A percentile compares a stretch with the other conserved stretches of the same genome.
phyloP scores from a whole-genome alignment of 176 grass and related monocot genomes.

The Secale cereale region DNA sequence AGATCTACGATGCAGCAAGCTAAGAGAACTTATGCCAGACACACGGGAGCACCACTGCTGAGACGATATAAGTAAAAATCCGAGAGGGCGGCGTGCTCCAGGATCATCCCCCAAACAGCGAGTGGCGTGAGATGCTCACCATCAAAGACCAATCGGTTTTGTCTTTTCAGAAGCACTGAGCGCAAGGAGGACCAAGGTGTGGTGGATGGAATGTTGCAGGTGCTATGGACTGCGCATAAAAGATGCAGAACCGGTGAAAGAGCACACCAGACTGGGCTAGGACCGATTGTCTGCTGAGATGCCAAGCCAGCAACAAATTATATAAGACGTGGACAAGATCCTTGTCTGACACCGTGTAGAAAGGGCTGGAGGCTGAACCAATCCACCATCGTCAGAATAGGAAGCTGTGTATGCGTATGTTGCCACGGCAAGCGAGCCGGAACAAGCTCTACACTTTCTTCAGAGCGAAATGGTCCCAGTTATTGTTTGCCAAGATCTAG shows the following conservation, averaged over 20 bases:
- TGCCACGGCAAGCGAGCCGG: neutral
- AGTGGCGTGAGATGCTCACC: neutral
- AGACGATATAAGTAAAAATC: neutral
- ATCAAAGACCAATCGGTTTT: neutral
- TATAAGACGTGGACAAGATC: neutral
- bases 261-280: neutral
- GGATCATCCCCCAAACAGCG: neutral
- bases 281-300: neutral
- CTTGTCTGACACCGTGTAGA: neutral
- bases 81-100: neutral
- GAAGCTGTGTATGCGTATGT: neutral
- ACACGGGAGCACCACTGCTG: neutral
- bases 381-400: neutral
- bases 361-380: neutral
- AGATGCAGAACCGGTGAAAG: neutral
- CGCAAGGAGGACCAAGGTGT: neutral
- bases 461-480: neutral
- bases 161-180: neutral
- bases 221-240: neutral
- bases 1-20: neutral
- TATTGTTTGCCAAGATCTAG: neutral
- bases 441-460: neutral
- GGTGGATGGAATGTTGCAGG: neutral
- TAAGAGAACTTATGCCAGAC: conserved; percentile 5
- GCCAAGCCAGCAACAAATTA: neutral